Evolutionary conservation across 768 basidiomycete genomes (phyloP), one percentile per base, ranked within the genome.

Genomic region (Psilocybe tampanensis): DNA sequence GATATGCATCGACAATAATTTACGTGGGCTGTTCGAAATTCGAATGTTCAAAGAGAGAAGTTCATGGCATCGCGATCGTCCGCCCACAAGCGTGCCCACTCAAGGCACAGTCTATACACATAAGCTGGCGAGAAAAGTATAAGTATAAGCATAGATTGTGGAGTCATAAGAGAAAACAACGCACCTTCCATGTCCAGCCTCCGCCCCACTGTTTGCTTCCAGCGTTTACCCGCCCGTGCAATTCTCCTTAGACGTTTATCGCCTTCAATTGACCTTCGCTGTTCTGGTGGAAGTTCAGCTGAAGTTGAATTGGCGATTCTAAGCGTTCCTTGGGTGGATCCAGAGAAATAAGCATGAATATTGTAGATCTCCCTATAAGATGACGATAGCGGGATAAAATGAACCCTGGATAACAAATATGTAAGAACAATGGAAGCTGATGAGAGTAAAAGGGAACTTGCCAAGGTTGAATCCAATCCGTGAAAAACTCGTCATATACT

Each of bases 351-450:
- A 2, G 93, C 83, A 65, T 92, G 85, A 54, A 98, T 83, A 68
- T 98, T 95, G 76, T 98, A 97, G 50, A 99, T 86, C 73, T 99
- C 96, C 44, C 81, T 74, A 72, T 98, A 98, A 3, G 86, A 80
- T 39, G 88, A 80, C 0, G 94, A 94, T 32, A 99, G 73, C 0
- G 96, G 96, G 62, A 99, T 95, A 68, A 85, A 99, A 73, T 99
- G 96, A 22, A 98, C 79, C 95, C 94, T 94, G 56, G 34, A 44
- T 8, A 32, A 21, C 49, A 41, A 33, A 18, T 55, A 51, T 54
- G n/a, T 8, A 54, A 15, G 13, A 49, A 42, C n/a, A 52, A 32
- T 2, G 58, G 7, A 15, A 12, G 11, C 12, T n/a, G 1, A 33
- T 59, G 22, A 18, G 15, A 47, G 18, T 55, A 33, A 21, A 41